Percentiles rank a stretch among this genome's conserved stretches.
phyloP scores from a whole-genome alignment of 75 land plant species.

The Pinus taeda region DNA sequence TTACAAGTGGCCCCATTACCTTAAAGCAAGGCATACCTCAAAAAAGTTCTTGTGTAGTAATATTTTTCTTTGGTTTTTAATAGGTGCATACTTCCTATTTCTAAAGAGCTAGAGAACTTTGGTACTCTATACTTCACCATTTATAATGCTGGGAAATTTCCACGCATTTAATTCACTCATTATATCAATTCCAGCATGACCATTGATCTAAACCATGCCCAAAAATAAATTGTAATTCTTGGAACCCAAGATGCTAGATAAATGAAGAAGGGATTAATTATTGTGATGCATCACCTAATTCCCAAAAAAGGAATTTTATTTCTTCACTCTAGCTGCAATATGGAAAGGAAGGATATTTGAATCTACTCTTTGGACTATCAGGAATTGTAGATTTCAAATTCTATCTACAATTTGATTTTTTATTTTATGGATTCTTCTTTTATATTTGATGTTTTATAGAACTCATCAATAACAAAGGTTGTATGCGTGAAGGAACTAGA shows the following conservation, averaged over 20 bases:
- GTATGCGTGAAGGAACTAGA: constrained; percentile 29
- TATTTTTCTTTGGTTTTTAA: constrained; percentile 5
- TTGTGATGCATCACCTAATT: constrained; percentile 51
- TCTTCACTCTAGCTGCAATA: constrained; percentile 52
- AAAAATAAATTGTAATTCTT: constrained; percentile 49
- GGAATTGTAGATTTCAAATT: constrained; percentile 15
- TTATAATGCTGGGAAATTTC: constrained; percentile 46
- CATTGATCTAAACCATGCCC: constrained; percentile 34
- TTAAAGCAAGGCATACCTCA: neutral
- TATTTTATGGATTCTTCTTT: neutral
- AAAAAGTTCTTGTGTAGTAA: neutral
- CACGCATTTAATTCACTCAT: constrained; percentile 46
- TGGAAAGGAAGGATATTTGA: constrained; percentile 49
- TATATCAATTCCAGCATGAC: constrained; percentile 49
- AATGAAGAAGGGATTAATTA: constrained; percentile 56
- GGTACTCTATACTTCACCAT: constrained; percentile 51
- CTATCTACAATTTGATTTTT: neutral
- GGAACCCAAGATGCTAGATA: constrained; percentile 51
- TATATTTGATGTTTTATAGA: neutral
- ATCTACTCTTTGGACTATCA: constrained; percentile 53
- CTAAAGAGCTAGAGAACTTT: constrained; percentile 52
- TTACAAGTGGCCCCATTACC: neutral
- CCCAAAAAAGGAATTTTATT: constrained; percentile 45
- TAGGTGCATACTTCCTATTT: constrained; percentile 49
- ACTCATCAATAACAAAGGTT: neutral